Evolutionary conservation across 805 yeast species (phyloP).

Genomic region (Brettanomyces custersianus): DNA sequence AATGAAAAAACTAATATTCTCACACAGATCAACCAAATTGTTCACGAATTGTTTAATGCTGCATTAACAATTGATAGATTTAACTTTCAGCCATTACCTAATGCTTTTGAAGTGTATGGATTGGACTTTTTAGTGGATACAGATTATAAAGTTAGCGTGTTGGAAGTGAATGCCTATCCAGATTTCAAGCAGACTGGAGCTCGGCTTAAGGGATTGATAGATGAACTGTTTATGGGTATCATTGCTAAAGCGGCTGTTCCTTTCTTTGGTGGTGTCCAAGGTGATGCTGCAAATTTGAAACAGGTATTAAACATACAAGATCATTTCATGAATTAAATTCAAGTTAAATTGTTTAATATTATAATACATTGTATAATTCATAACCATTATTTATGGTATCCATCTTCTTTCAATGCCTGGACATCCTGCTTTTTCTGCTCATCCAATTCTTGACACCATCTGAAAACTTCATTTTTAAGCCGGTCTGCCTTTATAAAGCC

Average conservation of each 20-base stretch:
- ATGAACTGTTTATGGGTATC: constrained; percentile 54
- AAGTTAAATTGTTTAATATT: neutral
- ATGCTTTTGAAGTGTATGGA: constrained; percentile 84
- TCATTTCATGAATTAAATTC: neutral
- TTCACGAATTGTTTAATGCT: constrained; percentile 68
- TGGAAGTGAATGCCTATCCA: constrained; percentile 91
- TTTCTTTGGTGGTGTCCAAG: constrained; percentile 4
- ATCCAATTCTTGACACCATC: constrained; percentile 83
- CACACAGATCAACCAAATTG: constrained; percentile 47
- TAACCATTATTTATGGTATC: neutral
- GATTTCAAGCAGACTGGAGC: constrained; percentile 95
- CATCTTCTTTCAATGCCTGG: neutral
- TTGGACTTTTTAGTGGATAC: constrained; percentile 74
- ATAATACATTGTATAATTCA: constrained; percentile 1
- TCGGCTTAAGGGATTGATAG: constrained; percentile 56
- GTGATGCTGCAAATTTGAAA: constrained; percentile 4
- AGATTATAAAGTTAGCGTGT: constrained; percentile 43
- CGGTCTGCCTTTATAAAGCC: constrained; percentile 75
- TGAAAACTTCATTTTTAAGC: constrained; percentile 55
- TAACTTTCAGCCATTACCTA: constrained; percentile 72
- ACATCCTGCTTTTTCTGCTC: constrained; percentile 28
- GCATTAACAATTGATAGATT: constrained; percentile 74
- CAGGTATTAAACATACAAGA: constrained; percentile 8
- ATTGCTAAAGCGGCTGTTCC: constrained; percentile 24
- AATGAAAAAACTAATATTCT: constrained; percentile 34